Evolutionary conservation across 1,284 basidiomycete genomes (phyloP), one percentile per base, ranked within the genome.

Genomic region (Phellopilus nigrolimitatus): DNA sequence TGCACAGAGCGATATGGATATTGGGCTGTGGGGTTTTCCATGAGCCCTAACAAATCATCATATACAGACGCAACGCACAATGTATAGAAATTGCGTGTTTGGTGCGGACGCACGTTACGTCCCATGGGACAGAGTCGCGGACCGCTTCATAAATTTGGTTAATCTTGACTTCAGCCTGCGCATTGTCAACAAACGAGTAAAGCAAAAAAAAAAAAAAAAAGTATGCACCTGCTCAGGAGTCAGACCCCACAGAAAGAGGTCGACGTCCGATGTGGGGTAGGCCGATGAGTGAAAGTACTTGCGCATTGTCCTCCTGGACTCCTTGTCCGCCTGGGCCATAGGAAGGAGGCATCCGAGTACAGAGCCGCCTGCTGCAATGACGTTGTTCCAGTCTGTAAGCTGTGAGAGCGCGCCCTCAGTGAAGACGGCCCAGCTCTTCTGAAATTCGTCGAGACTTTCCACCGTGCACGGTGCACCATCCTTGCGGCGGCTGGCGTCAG

Each of bases 41-140:
- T 31, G 31, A n/a, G 10, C 10, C 15, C 3, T 9, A n/a, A 10
- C 10, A 13, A 13, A 21, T n/a, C 10, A 4, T 9, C 25, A 36
- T 10, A 22, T 21, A 47, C 41, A 22, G 15, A 37, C 8, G 19
- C 3, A 17, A 59, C 73, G 24, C 46, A 77, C 75, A 79, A 60
- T 82, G 74, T 57, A 83, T 80, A 6, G 79, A 81, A 36, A 81
- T 68, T 0, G 79, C 78, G 57, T 83, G 76, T 63, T 78, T 81
- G 46, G 78, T 80, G 34, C 79, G 72, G 51, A 82, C 73, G 52
- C 79, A 81, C 15, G 78, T 81, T 9, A 79, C 76, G 59, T 80
- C 80, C 79, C 79, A 82, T 19, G 79, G 79, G 21, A 82, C 73
- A 2, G 78, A 78, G 59, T 81, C 78, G 22, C 78, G 68, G 13